A percentile compares a stretch with the other conserved stretches of the same genome.
Conservation (phyloP, 1,139 yeast genomes). For the Yamadazyma triangularis region DNA sequence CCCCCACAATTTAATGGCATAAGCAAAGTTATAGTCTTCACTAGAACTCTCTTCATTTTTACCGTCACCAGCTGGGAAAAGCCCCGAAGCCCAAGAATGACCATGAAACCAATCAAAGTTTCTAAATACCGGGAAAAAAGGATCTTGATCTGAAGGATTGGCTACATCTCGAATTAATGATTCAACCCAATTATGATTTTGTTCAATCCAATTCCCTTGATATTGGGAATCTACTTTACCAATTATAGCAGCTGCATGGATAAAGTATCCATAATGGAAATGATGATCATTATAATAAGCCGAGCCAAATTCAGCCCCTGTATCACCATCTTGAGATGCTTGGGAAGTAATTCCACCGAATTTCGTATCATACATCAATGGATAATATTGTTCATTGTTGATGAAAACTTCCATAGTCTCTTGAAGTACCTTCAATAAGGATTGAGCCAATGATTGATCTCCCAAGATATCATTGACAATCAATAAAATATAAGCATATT, state of each 20-base stretch:
- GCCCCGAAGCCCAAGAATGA: conserved; percentile 80
- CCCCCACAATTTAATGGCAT: conserved; percentile 81
- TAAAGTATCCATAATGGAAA: conserved; percentile 74
- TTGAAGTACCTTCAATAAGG: conserved; percentile 47
- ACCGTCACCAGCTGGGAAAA: conserved; percentile 65
- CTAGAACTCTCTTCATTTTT: conserved; percentile 77
- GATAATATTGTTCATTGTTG: conserved; percentile 48
- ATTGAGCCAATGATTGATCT: conserved; percentile 45
- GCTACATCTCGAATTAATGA: conserved; percentile 67
- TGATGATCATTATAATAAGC: conserved; percentile 76
- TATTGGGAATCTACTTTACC: conserved; percentile 53
- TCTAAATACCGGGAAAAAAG: conserved; percentile 68
- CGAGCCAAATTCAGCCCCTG: conserved; percentile 48
- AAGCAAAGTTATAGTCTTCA: conserved; percentile 75
- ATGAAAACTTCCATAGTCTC: conserved; percentile 48
- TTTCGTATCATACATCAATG: conserved; percentile 65
- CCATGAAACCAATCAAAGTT: conserved; percentile 77
- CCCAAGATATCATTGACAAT: conserved; percentile 57
- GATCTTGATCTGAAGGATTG: conserved; percentile 57
- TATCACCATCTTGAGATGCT: conserved; percentile 43
- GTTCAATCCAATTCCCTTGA: conserved; percentile 62
- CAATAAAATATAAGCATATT: conserved; percentile 65
- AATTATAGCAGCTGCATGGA: conserved; percentile 74
- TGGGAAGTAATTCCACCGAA: conserved; percentile 64
- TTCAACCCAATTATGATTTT: conserved; percentile 38